Evolutionary conservation across 2,329 filamentous ascomycete genomes (phyloP).

Genomic region (Penicillium expansum): DNA sequence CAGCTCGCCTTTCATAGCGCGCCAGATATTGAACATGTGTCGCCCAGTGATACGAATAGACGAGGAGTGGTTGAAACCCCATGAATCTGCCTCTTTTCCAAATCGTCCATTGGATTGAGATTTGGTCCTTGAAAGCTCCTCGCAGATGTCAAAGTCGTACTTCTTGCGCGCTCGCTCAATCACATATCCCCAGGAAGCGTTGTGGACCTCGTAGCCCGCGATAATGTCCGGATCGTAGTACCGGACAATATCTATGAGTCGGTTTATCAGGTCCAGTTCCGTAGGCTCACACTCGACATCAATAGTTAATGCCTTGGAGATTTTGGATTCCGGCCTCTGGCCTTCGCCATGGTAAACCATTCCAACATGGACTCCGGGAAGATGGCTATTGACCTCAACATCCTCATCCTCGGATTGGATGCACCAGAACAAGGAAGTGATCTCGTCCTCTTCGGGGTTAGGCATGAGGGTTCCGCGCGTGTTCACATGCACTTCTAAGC

Average conservation of each 20-base stretch:
- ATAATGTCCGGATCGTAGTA: constrained; percentile 85
- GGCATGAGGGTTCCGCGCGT: constrained; percentile 76
- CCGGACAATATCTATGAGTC: constrained; percentile 84
- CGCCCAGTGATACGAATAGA: constrained; percentile 89
- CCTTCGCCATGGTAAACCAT: constrained; percentile 69
- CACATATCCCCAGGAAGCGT: constrained; percentile 90
- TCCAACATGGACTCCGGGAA: constrained; percentile 60
- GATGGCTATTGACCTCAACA: constrained; percentile 48
- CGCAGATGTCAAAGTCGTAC: constrained; percentile 86
- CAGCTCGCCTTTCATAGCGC: constrained; percentile 89
- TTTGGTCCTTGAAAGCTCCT: constrained; percentile 88
- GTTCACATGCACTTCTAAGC: constrained; percentile 87
- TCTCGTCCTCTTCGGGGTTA: constrained; percentile 85
- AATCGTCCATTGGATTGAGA: constrained; percentile 77
- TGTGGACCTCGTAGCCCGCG: constrained; percentile 92
- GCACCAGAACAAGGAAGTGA: constrained; percentile 88
- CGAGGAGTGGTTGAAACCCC: constrained; percentile 92
- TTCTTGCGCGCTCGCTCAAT: constrained; percentile 83
- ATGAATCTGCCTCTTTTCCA: constrained; percentile 80
- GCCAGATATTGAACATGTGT: constrained; percentile 96
- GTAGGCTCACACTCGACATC: constrained; percentile 72
- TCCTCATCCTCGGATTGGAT: constrained; percentile 71
- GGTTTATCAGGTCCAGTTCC: constrained; percentile 80
- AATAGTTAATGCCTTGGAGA: constrained; percentile 60
- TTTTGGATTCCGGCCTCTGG: constrained; percentile 56